Base-by-base conservation (phyloP, 176 grass and related monocot species). In the Coix lacrymajobi region DNA sequence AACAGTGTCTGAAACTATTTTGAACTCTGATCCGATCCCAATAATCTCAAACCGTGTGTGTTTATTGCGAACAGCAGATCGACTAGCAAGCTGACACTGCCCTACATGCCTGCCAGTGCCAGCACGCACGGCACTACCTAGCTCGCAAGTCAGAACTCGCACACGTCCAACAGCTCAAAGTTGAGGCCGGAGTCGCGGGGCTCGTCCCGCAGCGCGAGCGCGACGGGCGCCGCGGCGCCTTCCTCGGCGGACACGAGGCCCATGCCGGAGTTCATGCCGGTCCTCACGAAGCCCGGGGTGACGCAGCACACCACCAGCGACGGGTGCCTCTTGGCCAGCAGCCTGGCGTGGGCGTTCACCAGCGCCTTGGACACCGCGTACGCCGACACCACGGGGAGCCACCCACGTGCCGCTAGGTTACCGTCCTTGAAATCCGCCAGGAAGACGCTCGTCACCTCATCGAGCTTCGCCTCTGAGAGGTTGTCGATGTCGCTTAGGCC, bases 331-430 rank as follows among this genome's bases (percentile, higher is more conserved):
- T 25, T 88, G 17, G 85, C 91, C 1, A 93, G 45, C 62, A 93
- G 66, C 73, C 85, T 90, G n/a, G 88, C 58, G 78, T 93, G 79
- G 30, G 88, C 85, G 78, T 84, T 79, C 56, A 88, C 22, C 17
- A 76, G 37, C 22, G 73, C 33, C 78, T 90, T 93, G 28, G 91
- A 93, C 41, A 78, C 71, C 19, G 19, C 86, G 80, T 93, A 93
- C 1, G 88, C 85, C 29, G 88, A 85, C 19, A 11, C 19, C 10
- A 62, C 66, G 2, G 81, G 69, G 22, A 66, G 78, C 85, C 81
- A 90, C 3, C 81, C 80, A 10, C 69, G 84, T 6, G 61, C 65
- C 12, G 51, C 84, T 45, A 83, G 87, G 81, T 60, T 90, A 8
- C 75, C 77, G 81, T 75, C 89, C 24, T 75, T 87, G 43, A 73